phyloP scores from a whole-genome alignment of 371 early-diverging fungal species.

The Mortierella sp. region DNA sequence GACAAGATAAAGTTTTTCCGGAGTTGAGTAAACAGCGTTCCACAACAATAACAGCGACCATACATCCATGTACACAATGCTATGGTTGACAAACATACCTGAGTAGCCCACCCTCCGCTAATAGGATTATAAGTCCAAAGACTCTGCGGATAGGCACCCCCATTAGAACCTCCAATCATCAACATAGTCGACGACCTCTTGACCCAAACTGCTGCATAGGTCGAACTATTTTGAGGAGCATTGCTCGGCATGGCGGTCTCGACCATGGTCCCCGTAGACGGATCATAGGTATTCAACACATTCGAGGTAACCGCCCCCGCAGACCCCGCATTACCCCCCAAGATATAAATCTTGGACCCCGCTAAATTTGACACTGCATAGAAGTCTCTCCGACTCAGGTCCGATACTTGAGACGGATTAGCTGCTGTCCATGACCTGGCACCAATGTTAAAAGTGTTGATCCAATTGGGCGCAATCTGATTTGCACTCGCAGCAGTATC shows the following conservation, averaged over 20 bases:
- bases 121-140: constrained; percentile 25
- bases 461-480: constrained; percentile 16
- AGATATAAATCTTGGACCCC: constrained; percentile 29
- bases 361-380: constrained; percentile 28
- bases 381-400: constrained; percentile 40
- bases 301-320: constrained; percentile 17
- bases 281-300: constrained; percentile 26
- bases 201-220: constrained; percentile 47
- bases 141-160: background rate
- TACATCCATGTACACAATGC: background rate
- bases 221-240: constrained; percentile 25
- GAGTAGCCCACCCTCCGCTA: constrained; percentile 31
- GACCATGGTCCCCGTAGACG: background rate
- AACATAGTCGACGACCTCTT: constrained; percentile 20
- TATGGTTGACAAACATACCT: constrained; percentile 24
- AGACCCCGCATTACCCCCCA: constrained; percentile 32
- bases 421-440: constrained; percentile 23
- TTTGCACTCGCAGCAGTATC: constrained; percentile 28
- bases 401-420: constrained; percentile 15
- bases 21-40: background rate
- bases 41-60: background rate
- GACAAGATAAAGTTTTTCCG: background rate
- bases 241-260: constrained; percentile 16
- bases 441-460: constrained; percentile 25
- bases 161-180: constrained; percentile 27